Evolutionary conservation across 805 yeast species (phyloP), one percentile per base, ranked within the genome.

Genomic region (Ogataea trehaloabstinens): DNA sequence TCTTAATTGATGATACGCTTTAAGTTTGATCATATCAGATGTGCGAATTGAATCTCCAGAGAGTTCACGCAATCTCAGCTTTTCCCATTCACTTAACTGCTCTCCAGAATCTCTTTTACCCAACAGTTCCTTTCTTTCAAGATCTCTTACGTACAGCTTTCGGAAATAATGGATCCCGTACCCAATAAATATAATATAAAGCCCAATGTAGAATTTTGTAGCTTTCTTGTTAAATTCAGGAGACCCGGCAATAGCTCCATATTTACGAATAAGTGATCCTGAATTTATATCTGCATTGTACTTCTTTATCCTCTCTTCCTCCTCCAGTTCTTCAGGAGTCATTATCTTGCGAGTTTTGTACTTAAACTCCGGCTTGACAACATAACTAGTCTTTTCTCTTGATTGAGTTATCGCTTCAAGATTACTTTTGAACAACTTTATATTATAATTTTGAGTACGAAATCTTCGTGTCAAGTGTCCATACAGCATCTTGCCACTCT

Each of bases 111-210:
- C 63, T 34, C 61, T 46, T 28, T 50, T 45, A 30, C 57, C 52
- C 13, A 58, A 36, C 35, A 64, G 42, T 15, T 55, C 60, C 35
- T 59, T 63, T 42, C 78, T 63, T 52, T 82, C 87, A 41, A 74
- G 67, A 45, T 85, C 91, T 60, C 80, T 80, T 31, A 68, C 63
- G 57, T 75, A 84, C 35, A 83, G 58, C 52, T 82, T 84, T 50
- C 78, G 69, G 78, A 84, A 80, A 56, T 80, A 79, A 53, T 71
- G 72, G 41, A 76, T 70, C 37, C 87, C 85, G 41, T 80, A 74
- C 16, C 74, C 66, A 20, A 79, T 57, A 52, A 82, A 74, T 7
- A 73, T 64, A 2, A 68, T 67, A 55, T 83, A 83, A 2, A 78
- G 73, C n/a, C 74, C 76, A 29, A 85, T 55, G 45, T 83, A 76